phyloP scores from a whole-genome alignment of 1,284 basidiomycete genomes.

The Ustilago trichophora region DNA sequence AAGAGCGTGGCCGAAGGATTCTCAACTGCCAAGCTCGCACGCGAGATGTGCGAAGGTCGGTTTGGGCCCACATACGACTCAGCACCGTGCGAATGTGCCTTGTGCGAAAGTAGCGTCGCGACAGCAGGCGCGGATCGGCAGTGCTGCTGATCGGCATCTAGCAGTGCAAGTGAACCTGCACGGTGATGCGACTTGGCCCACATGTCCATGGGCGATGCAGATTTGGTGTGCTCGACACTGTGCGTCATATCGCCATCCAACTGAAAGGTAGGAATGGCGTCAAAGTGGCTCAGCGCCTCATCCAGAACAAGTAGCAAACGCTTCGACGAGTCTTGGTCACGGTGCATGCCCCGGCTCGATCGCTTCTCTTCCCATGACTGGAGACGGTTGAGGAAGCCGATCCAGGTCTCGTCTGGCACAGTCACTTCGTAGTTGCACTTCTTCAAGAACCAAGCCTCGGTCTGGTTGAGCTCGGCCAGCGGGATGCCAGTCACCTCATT shows the following conservation, averaged over 20 bases:
- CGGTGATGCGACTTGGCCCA: constrained; percentile 34
- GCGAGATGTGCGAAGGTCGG: constrained; percentile 14
- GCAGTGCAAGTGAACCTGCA: constrained; percentile 19
- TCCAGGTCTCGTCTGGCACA: constrained; percentile 60
- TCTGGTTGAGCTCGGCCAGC: constrained; percentile 60
- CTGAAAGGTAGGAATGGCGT: constrained; percentile 36
- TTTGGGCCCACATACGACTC: constrained; percentile 2
- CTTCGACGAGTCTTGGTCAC: constrained; percentile 43
- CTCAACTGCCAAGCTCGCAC: constrained; percentile 29
- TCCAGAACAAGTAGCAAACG: constrained; percentile 51
- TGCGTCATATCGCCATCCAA: constrained; percentile 15
- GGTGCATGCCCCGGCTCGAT: constrained; percentile 31
- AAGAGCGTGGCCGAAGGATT: constrained; percentile 19
- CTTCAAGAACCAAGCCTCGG: constrained; percentile 63
- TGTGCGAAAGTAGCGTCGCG: constrained; percentile 8
- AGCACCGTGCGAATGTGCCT: background rate
- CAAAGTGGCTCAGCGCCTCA: constrained; percentile 45
- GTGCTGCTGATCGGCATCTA: constrained; percentile 40
- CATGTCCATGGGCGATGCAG: constrained; percentile 24
- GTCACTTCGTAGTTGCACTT: constrained; percentile 61
- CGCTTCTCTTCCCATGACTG: constrained; percentile 50
- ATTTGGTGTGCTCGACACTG: constrained; percentile 3
- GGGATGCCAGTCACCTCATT: constrained; percentile 66
- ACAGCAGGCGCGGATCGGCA: constrained; percentile 53
- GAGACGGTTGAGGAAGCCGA: constrained; percentile 51